Percentiles rank a stretch among this genome's conserved stretches.
These are phyloP conservation scores for Geosiphon pyriformis DNA, from an alignment of 192 early-diverging fungal species.

Conservation along the genomic window DNA sequence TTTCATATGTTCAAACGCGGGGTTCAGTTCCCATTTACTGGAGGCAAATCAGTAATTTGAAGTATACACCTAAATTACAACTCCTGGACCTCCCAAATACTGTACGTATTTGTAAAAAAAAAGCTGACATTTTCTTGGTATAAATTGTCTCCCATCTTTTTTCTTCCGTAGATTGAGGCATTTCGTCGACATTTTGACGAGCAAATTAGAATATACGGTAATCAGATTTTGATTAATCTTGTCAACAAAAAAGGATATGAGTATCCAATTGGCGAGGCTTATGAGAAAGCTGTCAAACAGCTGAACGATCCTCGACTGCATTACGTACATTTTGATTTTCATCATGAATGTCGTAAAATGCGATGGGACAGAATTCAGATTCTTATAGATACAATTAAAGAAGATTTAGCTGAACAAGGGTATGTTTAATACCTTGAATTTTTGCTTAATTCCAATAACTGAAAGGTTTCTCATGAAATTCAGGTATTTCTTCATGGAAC, in stretches of 20 bases:
- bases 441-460: background rate
- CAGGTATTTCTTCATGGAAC: conserved; percentile 54
- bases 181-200: conserved; percentile 70
- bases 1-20: conserved; percentile 88
- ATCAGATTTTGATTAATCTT: conserved; percentile 86
- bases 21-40: conserved; percentile 95
- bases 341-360: conserved; percentile 94
- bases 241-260: conserved; percentile 95
- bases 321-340: conserved; percentile 97
- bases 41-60: conserved; percentile 87
- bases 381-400: conserved; percentile 72
- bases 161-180: conserved; percentile 47
- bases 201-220: conserved; percentile 68
- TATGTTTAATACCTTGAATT: too few species aligned
- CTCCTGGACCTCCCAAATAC: conserved; percentile 62
- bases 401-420: conserved; percentile 53
- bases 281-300: conserved; percentile 57
- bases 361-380: conserved; percentile 84
- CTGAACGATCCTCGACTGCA: conserved; percentile 52
- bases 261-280: conserved; percentile 74
- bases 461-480: background rate
- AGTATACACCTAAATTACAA: conserved; percentile 84
- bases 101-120: conserved; percentile 39
- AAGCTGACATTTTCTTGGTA: too few species aligned
- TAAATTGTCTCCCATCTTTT: too few species aligned